A percentile compares a stretch with the other conserved stretches of the same genome.
phyloP scores from a whole-genome alignment of 352 stramenopile genomes.

The Phytophthora palmivora region DNA sequence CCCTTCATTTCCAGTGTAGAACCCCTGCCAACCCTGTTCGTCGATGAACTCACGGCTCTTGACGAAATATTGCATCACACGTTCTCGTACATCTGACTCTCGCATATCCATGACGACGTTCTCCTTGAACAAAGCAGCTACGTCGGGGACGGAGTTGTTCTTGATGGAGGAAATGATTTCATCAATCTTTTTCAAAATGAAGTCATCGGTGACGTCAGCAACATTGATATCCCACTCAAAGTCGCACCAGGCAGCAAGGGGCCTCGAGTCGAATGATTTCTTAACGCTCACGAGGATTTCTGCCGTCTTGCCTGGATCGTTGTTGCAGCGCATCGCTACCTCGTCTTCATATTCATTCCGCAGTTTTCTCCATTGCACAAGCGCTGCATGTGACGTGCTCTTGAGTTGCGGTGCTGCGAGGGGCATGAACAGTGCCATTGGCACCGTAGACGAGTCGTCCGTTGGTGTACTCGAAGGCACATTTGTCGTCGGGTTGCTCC shows the following conservation, averaged over 20 bases:
- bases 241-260: constrained; percentile 13
- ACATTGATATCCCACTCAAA: constrained; percentile 14
- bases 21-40: too few species aligned
- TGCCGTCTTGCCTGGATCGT: constrained; percentile 6
- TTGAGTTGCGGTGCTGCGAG: constrained; percentile 14
- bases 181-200: constrained; percentile 24
- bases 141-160: constrained; percentile 22
- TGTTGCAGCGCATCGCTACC: constrained; percentile 12
- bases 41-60: too few species aligned
- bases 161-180: constrained; percentile 29
- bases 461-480: too few species aligned
- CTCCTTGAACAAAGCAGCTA: constrained; percentile 25
- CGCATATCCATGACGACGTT: constrained; percentile 4
- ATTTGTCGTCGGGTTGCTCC: too few species aligned
- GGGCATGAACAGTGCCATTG: constrained; percentile 15
- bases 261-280: constrained; percentile 11
- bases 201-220: constrained; percentile 16
- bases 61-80: too few species aligned
- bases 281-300: constrained; percentile 16
- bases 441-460: constrained; percentile 18
- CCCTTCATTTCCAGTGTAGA: constrained; percentile 12
- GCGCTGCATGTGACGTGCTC: constrained; percentile 8
- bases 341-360: constrained; percentile 11
- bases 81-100: too few species aligned
- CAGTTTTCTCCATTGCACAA: constrained; percentile 12